Base-by-base conservation (phyloP, 306 rosid species). In the Medicago ruthenica region DNA sequence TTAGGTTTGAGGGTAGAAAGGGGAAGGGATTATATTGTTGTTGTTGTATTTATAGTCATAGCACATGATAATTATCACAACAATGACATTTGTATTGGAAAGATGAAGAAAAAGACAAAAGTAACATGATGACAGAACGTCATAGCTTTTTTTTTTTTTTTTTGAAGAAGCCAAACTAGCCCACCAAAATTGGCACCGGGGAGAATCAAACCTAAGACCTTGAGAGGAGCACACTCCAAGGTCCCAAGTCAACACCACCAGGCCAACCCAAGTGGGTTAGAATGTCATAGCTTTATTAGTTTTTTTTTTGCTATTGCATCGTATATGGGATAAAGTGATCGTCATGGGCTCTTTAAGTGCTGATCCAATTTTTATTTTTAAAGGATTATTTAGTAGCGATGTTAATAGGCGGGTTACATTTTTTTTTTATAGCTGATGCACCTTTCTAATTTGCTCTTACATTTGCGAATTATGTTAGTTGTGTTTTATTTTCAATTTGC, bases 41-140 rank as follows among this genome's bases (percentile, higher is more conserved):
- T 27, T 34, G 27, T 31, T 16, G 75, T 51, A 17, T 51, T 70
- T 58, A 44, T 22, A 34, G 36, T 51, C 37, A 51, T 53, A 16
- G 18, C 16, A 37, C 48, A 51, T 31, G 22, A 31, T 16, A 51
- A 51, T 11, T 51, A 70, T 70, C 75, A 70, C 8, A 34, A 60
- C 10, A 39, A 12, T 7, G 14, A 20, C 47, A 59, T 22, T 59
- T 59, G 22, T 73, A 59, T 47, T 34, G 6, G 6, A 70, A 15
- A 61, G 57, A 70, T 15, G 17, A 62, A 15, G 22, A 70, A 59
- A 77, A 63, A 70, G 60, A 34, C 6, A 18, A 36, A 69, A 16
- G 24, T 69, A 70, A 78, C 24, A 20, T 20, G 55, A 60, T 48
- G 16, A 20, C 13, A 10, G 76, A 59, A 59, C 58, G 70, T 3